phyloP scores from a whole-genome alignment of 805 yeast species.

The Candida yuanshanica region DNA sequence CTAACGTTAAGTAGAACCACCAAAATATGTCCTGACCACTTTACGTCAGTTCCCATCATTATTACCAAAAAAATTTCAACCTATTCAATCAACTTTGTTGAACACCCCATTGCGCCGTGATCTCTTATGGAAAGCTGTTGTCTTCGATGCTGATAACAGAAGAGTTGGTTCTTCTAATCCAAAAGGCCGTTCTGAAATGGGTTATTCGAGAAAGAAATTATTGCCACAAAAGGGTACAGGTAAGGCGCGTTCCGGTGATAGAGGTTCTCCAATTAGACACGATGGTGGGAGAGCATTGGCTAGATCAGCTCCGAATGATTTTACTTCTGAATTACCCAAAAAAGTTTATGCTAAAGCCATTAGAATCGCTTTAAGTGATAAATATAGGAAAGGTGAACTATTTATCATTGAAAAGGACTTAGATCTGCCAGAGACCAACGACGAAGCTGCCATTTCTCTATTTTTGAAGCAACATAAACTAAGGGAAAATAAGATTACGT shows the following conservation, averaged over 20 bases:
- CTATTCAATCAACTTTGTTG: constrained; percentile 67
- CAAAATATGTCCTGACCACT: constrained; percentile 70
- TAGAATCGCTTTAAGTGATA: constrained; percentile 76
- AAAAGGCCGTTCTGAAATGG: constrained; percentile 80
- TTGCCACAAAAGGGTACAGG: constrained; percentile 93
- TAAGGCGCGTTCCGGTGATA: constrained; percentile 93
- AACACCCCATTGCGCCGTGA: constrained; percentile 83
- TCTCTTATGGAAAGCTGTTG: constrained; percentile 89
- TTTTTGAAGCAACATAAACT: constrained; percentile 45
- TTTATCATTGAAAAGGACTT: constrained; percentile 51
- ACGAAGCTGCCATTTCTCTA: constrained; percentile 42
- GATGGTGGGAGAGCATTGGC: constrained; percentile 90
- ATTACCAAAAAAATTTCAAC: constrained; percentile 74
- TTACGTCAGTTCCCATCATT: constrained; percentile 83
- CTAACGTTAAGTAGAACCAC: constrained; percentile 37
- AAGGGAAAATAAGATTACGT: constrained; percentile 50
- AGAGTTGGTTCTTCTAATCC: constrained; percentile 89
- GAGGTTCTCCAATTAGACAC: constrained; percentile 85
- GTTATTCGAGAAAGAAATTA: constrained; percentile 77
- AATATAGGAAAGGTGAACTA: constrained; percentile 69
- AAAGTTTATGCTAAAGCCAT: constrained; percentile 73
- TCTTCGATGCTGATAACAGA: constrained; percentile 81
- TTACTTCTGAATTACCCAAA: constrained; percentile 68
- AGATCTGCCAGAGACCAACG: constrained; percentile 30
- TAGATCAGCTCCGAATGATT: constrained; percentile 85